Conservation (phyloP, 441 rosid genomes). For the Erodium texanum region DNA sequence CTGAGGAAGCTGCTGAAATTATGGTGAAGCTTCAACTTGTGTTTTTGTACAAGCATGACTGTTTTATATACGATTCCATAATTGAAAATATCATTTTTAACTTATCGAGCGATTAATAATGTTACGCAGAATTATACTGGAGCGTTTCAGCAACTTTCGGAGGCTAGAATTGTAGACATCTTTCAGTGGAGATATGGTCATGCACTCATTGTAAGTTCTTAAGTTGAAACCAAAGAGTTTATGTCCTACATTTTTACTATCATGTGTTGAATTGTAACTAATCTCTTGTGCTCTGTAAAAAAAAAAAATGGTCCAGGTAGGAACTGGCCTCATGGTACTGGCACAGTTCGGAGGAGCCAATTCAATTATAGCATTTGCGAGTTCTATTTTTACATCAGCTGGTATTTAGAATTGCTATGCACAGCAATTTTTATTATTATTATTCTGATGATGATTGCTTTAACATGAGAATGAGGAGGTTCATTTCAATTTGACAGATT, state of each 20-base stretch:
- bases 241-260: not conserved
- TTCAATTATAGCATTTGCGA: constrained; percentile 20
- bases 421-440: not conserved
- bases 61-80: no score
- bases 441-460: not conserved
- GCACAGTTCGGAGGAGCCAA: constrained; percentile 31
- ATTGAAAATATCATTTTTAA: not conserved
- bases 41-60: no score
- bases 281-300: not conserved
- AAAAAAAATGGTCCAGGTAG: constrained; percentile 24
- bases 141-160: constrained; percentile 19
- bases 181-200: constrained; percentile 40
- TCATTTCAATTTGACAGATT: not conserved
- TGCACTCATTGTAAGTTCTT: constrained; percentile 32
- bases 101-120: not conserved
- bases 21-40: no score
- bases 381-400: constrained; percentile 26
- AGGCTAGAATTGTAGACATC: constrained; percentile 30
- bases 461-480: not conserved
- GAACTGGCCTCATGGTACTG: constrained; percentile 28
- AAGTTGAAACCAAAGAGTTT: not conserved
- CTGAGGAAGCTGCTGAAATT: no score
- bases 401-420: constrained; percentile 20
- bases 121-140: constrained; percentile 35
- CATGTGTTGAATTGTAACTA: no score